Evolutionary conservation across 768 basidiomycete species (phyloP), one percentile per base, ranked within the genome.

Genomic region (Lactarius hengduanensis): DNA sequence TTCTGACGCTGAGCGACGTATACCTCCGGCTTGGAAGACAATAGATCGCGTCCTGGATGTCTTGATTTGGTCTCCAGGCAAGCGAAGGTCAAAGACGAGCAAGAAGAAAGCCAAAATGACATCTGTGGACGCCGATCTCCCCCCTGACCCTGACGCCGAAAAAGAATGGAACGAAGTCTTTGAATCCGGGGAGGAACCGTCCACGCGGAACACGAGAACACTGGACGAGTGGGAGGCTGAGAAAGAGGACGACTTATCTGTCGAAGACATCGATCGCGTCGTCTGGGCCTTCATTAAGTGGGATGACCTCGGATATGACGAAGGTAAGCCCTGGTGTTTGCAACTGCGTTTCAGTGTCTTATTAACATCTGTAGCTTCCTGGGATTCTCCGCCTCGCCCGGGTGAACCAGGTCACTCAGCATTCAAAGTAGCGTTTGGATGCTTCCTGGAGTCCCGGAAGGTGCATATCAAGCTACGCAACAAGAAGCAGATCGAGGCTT

Each of bases 31-130:
- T 8, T 98, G 96, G 96, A 89, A 87, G 76, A 93, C 90, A 0
- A 81, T 94, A n/a, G 95, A 96, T 72, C 88, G 96, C n/a, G 81
- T 98, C 32, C 80, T 99, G 40, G 93, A 97, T 70, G 79, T 95
- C 28, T 77, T 85, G 53, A 76, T 96, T 20, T 89, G 89, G 84
- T 77, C 77, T 56, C 81, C 86, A 20, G 60, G 72, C 56, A 69
- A 71, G 59, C 67, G 61, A 73, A 73, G 71, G 64, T 13, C 28
- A 56, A 65, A 62, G 72, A 58, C 63, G 70, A 75, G 22, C 47
- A 75, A 65, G 64, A 70, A 66, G 64, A 65, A 18, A 15, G 70
- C 67, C 63, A 59, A 40, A 78, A 34, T 22, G 73, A 72, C 57
- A 70, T 74, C 5, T 47, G 69, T 74, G 3, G 77, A 74, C 40